Conservation (phyloP, 257 asterid genomes). For the Rubia yunnanensis region DNA sequence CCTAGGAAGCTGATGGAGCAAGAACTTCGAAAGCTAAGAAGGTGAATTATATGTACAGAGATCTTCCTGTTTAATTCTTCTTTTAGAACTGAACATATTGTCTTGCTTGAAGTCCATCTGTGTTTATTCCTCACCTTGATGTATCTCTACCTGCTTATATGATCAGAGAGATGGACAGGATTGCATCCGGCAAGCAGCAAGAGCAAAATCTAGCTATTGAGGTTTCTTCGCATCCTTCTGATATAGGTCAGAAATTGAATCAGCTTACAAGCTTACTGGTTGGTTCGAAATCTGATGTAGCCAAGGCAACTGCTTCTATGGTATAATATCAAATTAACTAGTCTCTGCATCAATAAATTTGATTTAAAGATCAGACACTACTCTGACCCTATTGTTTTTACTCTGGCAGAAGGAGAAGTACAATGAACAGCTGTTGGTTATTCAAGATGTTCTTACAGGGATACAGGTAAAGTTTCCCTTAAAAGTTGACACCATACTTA, state of each 20-base stretch:
- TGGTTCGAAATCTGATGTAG: constrained; percentile 34
- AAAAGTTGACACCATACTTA: neutral
- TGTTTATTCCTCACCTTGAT: neutral
- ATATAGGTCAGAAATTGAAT: constrained; percentile 29
- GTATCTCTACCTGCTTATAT: constrained; percentile 9
- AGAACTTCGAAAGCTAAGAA: constrained; percentile 57
- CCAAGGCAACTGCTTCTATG: constrained; percentile 29
- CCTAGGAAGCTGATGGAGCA: constrained; percentile 51
- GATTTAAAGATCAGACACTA: neutral
- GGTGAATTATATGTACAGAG: constrained; percentile 18
- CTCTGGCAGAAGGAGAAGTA: constrained; percentile 45
- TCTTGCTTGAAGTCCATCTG: neutral
- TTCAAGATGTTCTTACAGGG: constrained; percentile 52
- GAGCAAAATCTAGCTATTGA: constrained; percentile 34
- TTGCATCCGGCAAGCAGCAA: constrained; percentile 24
- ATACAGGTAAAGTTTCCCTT: constrained; percentile 46
- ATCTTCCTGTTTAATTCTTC: neutral
- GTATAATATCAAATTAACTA: constrained; percentile 17
- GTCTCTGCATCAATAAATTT: neutral
- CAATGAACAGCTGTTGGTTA: constrained; percentile 53
- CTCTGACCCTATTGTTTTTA: constrained; percentile 11
- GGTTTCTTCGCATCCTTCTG: constrained; percentile 24
- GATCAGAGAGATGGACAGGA: constrained; percentile 51
- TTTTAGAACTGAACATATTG: neutral
- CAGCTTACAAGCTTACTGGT: constrained; percentile 31